phyloP scores from a whole-genome alignment of 768 basidiomycete genomes.

The Suillus ampliporus region DNA sequence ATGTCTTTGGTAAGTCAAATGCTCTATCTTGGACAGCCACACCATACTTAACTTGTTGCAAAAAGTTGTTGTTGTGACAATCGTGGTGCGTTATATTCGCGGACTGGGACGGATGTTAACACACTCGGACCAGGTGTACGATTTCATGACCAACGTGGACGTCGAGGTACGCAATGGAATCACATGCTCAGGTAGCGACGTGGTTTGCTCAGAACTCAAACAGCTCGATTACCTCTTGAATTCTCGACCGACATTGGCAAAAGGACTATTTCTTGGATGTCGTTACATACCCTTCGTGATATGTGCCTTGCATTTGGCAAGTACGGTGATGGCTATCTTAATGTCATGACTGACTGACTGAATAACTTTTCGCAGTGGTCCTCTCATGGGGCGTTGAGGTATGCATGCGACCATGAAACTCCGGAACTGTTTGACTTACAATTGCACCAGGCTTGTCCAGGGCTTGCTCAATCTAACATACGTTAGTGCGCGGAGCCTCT shows the following conservation, averaged over 20 bases:
- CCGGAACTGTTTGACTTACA: neutral
- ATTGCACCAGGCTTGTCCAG: neutral
- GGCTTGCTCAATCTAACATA: neutral
- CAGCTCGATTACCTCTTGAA: neutral
- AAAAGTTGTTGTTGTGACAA: neutral
- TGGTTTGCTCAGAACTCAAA: neutral
- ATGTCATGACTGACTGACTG: neutral
- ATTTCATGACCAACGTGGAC: constrained; percentile 2
- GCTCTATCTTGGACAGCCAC: neutral
- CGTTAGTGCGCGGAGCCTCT: neutral
- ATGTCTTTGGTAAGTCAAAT: neutral
- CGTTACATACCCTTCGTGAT: constrained; percentile 1
- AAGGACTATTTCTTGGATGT: constrained; percentile 4
- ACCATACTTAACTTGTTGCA: neutral
- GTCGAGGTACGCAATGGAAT: neutral
- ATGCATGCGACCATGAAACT: neutral
- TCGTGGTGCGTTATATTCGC: neutral
- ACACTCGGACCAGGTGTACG: neutral
- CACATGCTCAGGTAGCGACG: too few relatives aligned
- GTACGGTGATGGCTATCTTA: neutral
- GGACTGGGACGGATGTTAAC: neutral
- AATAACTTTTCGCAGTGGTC: neutral
- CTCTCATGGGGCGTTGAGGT: neutral
- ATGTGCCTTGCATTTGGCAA: neutral
- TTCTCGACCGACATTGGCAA: neutral